phyloP scores from a whole-genome alignment of 2,329 filamentous ascomycete genomes.

The Harringtonia aguacate region DNA sequence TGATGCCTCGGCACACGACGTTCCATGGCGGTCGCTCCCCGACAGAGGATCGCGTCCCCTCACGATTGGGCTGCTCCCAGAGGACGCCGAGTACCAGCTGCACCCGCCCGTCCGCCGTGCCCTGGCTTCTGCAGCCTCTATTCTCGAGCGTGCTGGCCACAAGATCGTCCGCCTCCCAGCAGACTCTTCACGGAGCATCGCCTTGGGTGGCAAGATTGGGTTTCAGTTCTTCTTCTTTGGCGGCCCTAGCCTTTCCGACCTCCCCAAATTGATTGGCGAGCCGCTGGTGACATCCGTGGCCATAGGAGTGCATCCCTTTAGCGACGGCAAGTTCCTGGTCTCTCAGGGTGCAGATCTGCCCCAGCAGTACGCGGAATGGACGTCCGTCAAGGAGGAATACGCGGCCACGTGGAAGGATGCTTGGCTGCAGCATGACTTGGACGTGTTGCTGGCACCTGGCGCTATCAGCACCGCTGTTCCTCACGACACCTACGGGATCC shows the following conservation, averaged over 20 bases:
- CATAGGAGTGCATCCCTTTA: no score
- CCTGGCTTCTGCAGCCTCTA: not conserved
- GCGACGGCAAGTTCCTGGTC: no score
- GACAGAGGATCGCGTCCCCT: not conserved
- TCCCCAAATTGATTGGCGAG: no score
- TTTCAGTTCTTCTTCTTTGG: not conserved
- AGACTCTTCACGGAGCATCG: not conserved
- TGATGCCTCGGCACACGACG: constrained; percentile 44
- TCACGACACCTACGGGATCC: not conserved
- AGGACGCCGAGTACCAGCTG: not conserved
- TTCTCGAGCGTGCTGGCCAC: not conserved
- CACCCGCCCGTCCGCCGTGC: not conserved
- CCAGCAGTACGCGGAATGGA: no score
- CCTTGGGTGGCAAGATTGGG: not conserved
- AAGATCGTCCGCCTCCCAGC: not conserved
- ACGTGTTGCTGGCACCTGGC: not conserved
- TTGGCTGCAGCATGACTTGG: not conserved
- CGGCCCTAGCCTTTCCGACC: no score
- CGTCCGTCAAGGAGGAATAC: not conserved
- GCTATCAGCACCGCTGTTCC: not conserved
- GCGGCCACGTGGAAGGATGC: not conserved
- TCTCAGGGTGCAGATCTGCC: no score
- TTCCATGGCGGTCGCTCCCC: constrained; percentile 35
- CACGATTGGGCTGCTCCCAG: not conserved
- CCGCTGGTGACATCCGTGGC: no score